Evolutionary conservation across 257 asterid genomes (phyloP).

Genomic region (Rubia yunnanensis): DNA sequence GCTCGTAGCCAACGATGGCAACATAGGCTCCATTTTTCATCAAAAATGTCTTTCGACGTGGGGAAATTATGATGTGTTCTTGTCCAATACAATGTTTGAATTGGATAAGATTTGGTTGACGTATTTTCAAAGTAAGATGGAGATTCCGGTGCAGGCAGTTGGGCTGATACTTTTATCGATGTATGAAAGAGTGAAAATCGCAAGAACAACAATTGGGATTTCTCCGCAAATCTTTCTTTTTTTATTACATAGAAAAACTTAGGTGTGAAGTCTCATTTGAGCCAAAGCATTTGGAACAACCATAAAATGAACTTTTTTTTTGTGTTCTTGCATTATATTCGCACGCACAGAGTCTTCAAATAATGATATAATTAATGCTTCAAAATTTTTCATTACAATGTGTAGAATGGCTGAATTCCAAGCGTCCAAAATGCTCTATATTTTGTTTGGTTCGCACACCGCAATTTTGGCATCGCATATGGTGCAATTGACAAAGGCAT

Average conservation of each 20-base stretch:
- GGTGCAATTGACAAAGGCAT: constrained; percentile 48
- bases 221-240: too few species aligned
- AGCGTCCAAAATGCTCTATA: constrained; percentile 31
- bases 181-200: constrained; percentile 12
- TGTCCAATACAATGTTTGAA: constrained; percentile 46
- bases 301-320: too few species aligned
- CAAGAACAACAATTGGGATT: constrained; percentile 17
- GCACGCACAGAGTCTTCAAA: too few species aligned
- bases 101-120: constrained; percentile 35
- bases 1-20: constrained; percentile 27
- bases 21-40: constrained; percentile 30
- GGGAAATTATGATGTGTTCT: constrained; percentile 36
- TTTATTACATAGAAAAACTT: too few species aligned
- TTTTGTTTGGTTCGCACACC: constrained; percentile 45
- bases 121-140: constrained; percentile 35
- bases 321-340: too few species aligned
- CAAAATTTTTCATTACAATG: too few species aligned
- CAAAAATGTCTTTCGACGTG: constrained; percentile 28
- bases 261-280: too few species aligned
- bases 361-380: too few species aligned
- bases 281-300: too few species aligned
- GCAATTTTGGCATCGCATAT: constrained; percentile 48
- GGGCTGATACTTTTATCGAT: constrained; percentile 36
- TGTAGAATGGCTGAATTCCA: constrained; percentile 32
- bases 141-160: constrained; percentile 38